phyloP scores from a whole-genome alignment of 768 basidiomycete genomes.

The Suillus variegatus region DNA sequence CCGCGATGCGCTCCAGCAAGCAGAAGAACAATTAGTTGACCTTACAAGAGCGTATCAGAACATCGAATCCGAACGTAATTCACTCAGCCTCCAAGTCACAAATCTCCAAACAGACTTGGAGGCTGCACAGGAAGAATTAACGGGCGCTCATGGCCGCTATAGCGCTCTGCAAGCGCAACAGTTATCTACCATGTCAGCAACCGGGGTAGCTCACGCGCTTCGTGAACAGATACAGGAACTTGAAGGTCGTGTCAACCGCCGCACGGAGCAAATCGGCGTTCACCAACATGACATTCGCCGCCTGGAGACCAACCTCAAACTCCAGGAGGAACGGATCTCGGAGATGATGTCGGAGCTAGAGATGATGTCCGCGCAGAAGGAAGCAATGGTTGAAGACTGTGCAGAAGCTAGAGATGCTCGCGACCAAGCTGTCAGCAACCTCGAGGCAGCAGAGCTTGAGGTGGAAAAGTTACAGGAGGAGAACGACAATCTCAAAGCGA shows the following conservation, averaged over 20 bases:
- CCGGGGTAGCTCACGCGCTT: conserved; percentile 54
- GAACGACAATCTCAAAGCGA: conserved; percentile 17
- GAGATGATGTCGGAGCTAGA: conserved; percentile 77
- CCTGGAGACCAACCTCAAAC: conserved; percentile 69
- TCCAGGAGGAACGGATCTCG: conserved; percentile 72
- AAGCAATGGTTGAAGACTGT: conserved; percentile 85
- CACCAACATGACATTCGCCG: conserved; percentile 80
- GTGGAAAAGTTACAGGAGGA: conserved; percentile 46
- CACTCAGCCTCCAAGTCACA: conserved; percentile 61
- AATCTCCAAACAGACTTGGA: conserved; percentile 64
- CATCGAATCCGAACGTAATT: conserved; percentile 65
- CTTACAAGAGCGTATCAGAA: conserved; percentile 50
- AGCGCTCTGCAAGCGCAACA: conserved; percentile 65
- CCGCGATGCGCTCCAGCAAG: conserved; percentile 27
- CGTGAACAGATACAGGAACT: conserved; percentile 69
- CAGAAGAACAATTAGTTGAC: conserved; percentile 44
- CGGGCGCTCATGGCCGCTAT: conserved; percentile 60
- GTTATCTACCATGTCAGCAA: conserved; percentile 60
- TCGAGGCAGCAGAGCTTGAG: conserved; percentile 66
- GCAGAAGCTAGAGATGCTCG: conserved; percentile 73
- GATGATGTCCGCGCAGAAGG: conserved; percentile 63
- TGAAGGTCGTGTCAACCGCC: conserved; percentile 60
- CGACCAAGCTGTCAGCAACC: conserved; percentile 56
- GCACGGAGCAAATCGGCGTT: conserved; percentile 74
- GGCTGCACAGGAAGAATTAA: conserved; percentile 52